Conservation (phyloP, 2,329 filamentous ascomycete species). For the Calonectria henricotiae region DNA sequence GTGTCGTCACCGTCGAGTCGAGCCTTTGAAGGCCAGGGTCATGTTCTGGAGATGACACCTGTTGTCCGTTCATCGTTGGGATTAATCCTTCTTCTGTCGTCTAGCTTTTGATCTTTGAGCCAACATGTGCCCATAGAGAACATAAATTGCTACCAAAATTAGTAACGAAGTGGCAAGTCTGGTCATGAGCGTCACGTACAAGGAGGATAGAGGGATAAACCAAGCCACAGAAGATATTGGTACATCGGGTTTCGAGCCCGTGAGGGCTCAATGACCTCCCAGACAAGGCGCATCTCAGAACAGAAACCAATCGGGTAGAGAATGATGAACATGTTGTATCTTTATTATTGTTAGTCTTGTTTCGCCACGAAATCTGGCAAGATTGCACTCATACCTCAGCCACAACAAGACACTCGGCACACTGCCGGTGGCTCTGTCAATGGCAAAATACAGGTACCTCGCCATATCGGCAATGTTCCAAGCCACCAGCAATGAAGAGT, state of each 20-base stretch:
- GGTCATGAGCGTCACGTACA: conserved; percentile 13
- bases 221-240: conserved; percentile 47
- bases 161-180: background rate
- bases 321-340: conserved; percentile 46
- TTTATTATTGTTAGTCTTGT: background rate
- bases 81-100: conserved; percentile 7
- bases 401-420: conserved; percentile 38
- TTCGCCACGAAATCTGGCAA: background rate
- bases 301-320: conserved; percentile 44
- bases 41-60: too few relatives aligned
- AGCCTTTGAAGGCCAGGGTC: too few relatives aligned
- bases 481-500: conserved; percentile 44
- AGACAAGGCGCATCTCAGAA: conserved; percentile 45
- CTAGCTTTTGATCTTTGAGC: conserved; percentile 41
- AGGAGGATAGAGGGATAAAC: conserved; percentile 37
- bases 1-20: too few relatives aligned
- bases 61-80: background rate
- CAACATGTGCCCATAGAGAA: conserved; percentile 45
- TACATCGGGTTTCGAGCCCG: conserved; percentile 37
- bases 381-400: conserved; percentile 40
- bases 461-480: conserved; percentile 47
- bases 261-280: conserved; percentile 44
- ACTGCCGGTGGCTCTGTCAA: conserved; percentile 36
- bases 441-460: conserved; percentile 44
- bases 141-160: conserved; percentile 33